Percentiles rank a stretch among this genome's conserved stretches.
Evolutionary conservation across 176 grass and related monocot species (phyloP).

Genomic region (Oropetium thomaeum): DNA sequence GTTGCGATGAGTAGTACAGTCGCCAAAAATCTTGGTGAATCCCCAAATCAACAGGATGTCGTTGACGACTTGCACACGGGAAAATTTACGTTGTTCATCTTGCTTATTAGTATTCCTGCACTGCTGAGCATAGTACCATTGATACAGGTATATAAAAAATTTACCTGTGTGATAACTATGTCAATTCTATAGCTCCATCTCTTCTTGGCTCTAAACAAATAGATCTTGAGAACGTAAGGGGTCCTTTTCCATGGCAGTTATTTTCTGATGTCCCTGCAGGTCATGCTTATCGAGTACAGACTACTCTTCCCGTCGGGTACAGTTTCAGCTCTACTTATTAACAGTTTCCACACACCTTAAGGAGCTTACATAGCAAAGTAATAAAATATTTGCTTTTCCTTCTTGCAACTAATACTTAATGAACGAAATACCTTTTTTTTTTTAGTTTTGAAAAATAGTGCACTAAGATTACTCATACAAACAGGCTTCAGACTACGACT

Average conservation of each 20-base stretch:
- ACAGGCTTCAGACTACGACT: slow-evolving; percentile 45
- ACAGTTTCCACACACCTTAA: slow-evolving; percentile 68
- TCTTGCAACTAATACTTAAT: neutral
- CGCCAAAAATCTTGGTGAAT: slow-evolving; percentile 29
- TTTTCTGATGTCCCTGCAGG: slow-evolving; percentile 22
- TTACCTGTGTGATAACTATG: no score
- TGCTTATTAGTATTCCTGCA: slow-evolving; percentile 5
- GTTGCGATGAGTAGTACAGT: slow-evolving; percentile 45
- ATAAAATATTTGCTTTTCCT: neutral
- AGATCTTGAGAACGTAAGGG: no score
- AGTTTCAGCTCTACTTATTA: slow-evolving; percentile 59
- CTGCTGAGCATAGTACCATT: slow-evolving; percentile 32
- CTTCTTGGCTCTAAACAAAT: no score
- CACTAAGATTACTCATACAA: neutral
- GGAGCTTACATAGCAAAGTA: slow-evolving; percentile 65
- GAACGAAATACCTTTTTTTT: neutral
- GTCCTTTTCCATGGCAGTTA: neutral
- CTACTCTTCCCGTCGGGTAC: slow-evolving; percentile 65
- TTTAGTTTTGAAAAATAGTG: neutral
- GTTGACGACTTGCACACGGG: slow-evolving; percentile 22
- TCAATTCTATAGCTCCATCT: no score
- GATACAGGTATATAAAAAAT: slow-evolving; percentile 40
- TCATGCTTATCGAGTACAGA: slow-evolving; percentile 60
- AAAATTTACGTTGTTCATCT: slow-evolving; percentile 44
- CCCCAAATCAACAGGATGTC: slow-evolving; percentile 34